Base-by-base conservation (phyloP, 2,329 filamentous ascomycete genomes). In the Epichloe gansuensis region DNA sequence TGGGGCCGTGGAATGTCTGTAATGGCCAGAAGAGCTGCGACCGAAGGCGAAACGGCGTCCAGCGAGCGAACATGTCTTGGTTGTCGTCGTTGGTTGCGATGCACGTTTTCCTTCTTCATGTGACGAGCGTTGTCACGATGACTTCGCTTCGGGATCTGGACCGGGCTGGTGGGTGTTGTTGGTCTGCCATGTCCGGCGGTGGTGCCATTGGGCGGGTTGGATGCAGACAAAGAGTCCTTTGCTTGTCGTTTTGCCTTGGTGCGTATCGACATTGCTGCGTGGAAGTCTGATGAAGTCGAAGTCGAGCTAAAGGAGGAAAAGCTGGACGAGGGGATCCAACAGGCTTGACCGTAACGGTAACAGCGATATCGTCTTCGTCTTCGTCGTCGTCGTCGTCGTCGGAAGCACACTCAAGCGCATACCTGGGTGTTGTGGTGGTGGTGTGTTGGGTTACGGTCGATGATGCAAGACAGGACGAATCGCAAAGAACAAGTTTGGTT, bases 1-100 rank as follows among this genome's bases (percentile, higher is more conserved):
- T 60, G 69, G 38, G 48, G 75, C 65, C 58, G 71, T 3, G 78
- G 81, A 48, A 85, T 85, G 56, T 73, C 76, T 34, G 81, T 85
- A 51, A 81, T 71, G 35, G 81, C 81, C 37, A 85, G 69, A 31
- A 85, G 68, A 12, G 79, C 78, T 5, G 79, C 79, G 31, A 84
- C 74, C 0, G 80, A 81, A 0, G 80, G 74, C 5, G 81, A 76
- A 23, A 84, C 70, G 15, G 72, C 68, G 53, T 81, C 77, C 5
- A 77, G 73, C 1, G 75, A 74, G 61, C 76, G 75, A 2, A 69
- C 64, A 51, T 76, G 71, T 54, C 66, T 68, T 8, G 66, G 63
- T 42, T 65, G 59, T 46, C 60, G 59, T 41, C 65, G 65, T 44
- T 68, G 67, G 48, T 71, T 65, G 46, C 67, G 67, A 48, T 72